These are phyloP conservation scores for Pythium aristosporum DNA, from an alignment of 352 stramenopile genomes.

Conservation along the genomic window DNA sequence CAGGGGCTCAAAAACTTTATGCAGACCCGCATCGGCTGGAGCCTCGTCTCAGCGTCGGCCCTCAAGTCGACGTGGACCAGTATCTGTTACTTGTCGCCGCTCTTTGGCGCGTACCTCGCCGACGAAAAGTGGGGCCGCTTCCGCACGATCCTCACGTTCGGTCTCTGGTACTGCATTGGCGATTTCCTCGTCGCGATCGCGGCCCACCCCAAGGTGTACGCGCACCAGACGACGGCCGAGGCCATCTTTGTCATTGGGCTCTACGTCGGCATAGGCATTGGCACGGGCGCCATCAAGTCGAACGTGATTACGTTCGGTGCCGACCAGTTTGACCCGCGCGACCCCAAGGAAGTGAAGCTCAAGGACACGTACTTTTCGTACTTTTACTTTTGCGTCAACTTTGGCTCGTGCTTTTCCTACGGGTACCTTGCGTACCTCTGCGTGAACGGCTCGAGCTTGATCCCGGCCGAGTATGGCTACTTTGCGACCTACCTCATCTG, in stretches of 20 bases:
- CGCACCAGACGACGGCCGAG: slow-evolving; percentile 46
- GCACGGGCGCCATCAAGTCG: slow-evolving; percentile 84
- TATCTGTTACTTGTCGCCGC: slow-evolving; percentile 84
- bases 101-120: slow-evolving; percentile 79
- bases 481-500: slow-evolving; percentile 87
- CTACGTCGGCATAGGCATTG: slow-evolving; percentile 69
- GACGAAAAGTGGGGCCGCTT: slow-evolving; percentile 87
- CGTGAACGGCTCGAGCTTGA: slow-evolving; percentile 75
- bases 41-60: slow-evolving; percentile 77
- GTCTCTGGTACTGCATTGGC: slow-evolving; percentile 72
- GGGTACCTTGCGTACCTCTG: slow-evolving; percentile 88
- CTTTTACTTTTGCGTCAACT: slow-evolving; percentile 92
- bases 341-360: slow-evolving; percentile 74
- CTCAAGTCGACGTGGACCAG: slow-evolving; percentile 89
- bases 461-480: slow-evolving; percentile 84
- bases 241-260: slow-evolving; percentile 74
- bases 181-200: slow-evolving; percentile 67
- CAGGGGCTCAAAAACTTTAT: slow-evolving; percentile 89
- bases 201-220: slow-evolving; percentile 55
- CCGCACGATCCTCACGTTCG: slow-evolving; percentile 81
- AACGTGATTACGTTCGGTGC: slow-evolving; percentile 88
- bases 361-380: slow-evolving; percentile 90
- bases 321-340: slow-evolving; percentile 86
- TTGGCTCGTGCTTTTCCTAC: slow-evolving; percentile 91
- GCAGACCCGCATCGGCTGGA: slow-evolving; percentile 59